Evolutionary conservation across 2,329 filamentous ascomycete genomes (phyloP).

Genomic region (Exophiala aquamarina): DNA sequence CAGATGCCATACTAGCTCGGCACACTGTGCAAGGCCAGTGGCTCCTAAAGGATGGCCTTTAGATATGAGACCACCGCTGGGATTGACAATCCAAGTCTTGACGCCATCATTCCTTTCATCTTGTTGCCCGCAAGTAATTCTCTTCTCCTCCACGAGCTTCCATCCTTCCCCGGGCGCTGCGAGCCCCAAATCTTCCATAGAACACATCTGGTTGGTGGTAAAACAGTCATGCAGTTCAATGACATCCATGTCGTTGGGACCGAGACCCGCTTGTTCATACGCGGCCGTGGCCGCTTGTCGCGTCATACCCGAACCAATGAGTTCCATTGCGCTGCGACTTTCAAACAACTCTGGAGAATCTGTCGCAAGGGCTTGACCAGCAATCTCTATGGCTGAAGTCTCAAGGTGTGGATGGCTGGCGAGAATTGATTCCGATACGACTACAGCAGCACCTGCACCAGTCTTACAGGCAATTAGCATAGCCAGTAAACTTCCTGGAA

Average conservation of each 20-base stretch:
- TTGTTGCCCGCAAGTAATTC: constrained; percentile 83
- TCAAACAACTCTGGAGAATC: constrained; percentile 71
- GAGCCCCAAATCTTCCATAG: constrained; percentile 81
- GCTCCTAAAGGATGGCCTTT: constrained; percentile 95
- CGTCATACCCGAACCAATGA: constrained; percentile 66
- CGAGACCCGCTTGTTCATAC: constrained; percentile 68
- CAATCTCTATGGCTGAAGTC: constrained; percentile 77
- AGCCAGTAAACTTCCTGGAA: not conserved
- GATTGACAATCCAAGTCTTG: constrained; percentile 94
- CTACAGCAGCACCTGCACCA: constrained; percentile 80
- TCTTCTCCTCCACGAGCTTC: constrained; percentile 79
- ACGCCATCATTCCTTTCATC: no score
- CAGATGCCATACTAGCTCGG: constrained; percentile 92
- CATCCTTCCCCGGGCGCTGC: constrained; percentile 78
- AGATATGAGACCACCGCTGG: constrained; percentile 87
- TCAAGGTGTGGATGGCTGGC: constrained; percentile 78
- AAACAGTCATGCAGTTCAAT: constrained; percentile 97
- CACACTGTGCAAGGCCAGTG: constrained; percentile 88
- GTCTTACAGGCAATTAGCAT: constrained; percentile 53
- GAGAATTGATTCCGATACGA: constrained; percentile 85
- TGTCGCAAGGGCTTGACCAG: constrained; percentile 80
- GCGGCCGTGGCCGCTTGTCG: constrained; percentile 66
- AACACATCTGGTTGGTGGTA: constrained; percentile 90
- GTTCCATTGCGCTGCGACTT: constrained; percentile 69
- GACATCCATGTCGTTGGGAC: constrained; percentile 69